Conservation (phyloP, 1,139 yeast species). For the Suhomyces wounanorum region DNA sequence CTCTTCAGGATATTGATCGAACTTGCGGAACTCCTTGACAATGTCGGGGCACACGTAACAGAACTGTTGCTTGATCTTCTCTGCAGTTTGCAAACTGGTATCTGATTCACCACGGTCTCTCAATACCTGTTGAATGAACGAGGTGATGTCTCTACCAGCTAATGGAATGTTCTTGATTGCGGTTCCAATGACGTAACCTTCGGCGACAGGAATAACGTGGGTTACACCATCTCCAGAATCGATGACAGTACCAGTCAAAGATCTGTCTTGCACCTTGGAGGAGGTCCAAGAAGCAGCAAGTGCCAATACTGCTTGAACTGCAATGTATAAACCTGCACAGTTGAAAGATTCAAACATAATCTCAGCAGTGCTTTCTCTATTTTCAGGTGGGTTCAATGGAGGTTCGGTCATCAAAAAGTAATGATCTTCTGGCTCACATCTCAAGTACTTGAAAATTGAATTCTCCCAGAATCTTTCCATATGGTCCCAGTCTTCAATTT, state of each 20-base stretch:
- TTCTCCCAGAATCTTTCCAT: slow-evolving; percentile 99
- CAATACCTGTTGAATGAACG: slow-evolving; percentile 85
- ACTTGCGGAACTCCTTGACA: slow-evolving; percentile 92
- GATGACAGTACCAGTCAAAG: slow-evolving; percentile 96
- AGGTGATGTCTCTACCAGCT: slow-evolving; percentile 97
- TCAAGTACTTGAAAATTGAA: slow-evolving; percentile 89
- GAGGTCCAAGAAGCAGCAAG: slow-evolving; percentile 99
- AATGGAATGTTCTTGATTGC: slow-evolving; percentile 97
- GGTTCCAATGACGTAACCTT: slow-evolving; percentile 96
- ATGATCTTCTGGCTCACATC: slow-evolving; percentile 99
- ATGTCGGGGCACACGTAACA: slow-evolving; percentile 98
- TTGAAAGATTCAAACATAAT: slow-evolving; percentile 98
- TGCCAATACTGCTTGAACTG: slow-evolving; percentile 98
- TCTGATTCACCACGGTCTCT: slow-evolving; percentile 97
- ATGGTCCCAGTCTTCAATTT: slow-evolving; percentile 98
- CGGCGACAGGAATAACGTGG: slow-evolving; percentile 98
- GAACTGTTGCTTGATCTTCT: slow-evolving; percentile 91
- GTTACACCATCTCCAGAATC: slow-evolving; percentile 98
- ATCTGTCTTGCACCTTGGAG: slow-evolving; percentile 89
- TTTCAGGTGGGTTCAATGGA: slow-evolving; percentile 97
- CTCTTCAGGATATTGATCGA: slow-evolving; percentile 86
- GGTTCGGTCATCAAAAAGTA: slow-evolving; percentile 95
- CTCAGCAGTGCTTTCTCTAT: slow-evolving; percentile 97
- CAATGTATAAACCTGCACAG: slow-evolving; percentile 97
- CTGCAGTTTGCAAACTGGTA: slow-evolving; percentile 93